These are phyloP conservation scores for Ophiocordyceps camponoti-rufipedis DNA, from an alignment of 2,329 filamentous ascomycete genomes.

Conservation along the genomic window DNA sequence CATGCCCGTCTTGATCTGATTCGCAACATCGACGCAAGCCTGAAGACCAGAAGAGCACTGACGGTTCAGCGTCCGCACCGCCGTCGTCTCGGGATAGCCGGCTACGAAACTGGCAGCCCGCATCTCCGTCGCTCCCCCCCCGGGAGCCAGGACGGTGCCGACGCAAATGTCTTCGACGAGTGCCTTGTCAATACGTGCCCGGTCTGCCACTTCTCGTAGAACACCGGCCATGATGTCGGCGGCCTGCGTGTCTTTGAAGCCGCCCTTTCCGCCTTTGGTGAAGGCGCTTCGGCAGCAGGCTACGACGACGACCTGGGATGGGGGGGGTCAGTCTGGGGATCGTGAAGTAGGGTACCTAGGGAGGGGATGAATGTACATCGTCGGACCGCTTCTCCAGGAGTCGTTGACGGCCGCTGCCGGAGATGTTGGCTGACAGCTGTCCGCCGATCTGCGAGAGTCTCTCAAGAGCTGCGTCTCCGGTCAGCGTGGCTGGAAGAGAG, in stretches of 20 bases:
- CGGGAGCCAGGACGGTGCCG: constrained; percentile 77
- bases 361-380: constrained; percentile 30
- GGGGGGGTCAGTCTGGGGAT: constrained; percentile 1
- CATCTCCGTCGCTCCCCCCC: constrained; percentile 93
- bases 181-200: constrained; percentile 73
- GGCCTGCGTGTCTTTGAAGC: constrained; percentile 85
- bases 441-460: constrained; percentile 40
- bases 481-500: background rate
- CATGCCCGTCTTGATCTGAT: constrained; percentile 80
- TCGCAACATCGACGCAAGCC: constrained; percentile 84
- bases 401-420: constrained; percentile 30
- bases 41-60: constrained; percentile 91
- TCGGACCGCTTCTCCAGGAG: constrained; percentile 48
- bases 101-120: constrained; percentile 79
- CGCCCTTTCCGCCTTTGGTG: constrained; percentile 83
- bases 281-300: constrained; percentile 80
- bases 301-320: constrained; percentile 64
- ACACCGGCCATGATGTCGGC: constrained; percentile 73
- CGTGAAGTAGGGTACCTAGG: background rate
- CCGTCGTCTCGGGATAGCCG: constrained; percentile 70
- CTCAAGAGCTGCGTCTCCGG: constrained; percentile 26
- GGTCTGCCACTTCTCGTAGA: constrained; percentile 63
- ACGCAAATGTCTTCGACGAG: constrained; percentile 88
- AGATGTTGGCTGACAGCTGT: constrained; percentile 44
- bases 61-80: constrained; percentile 79